phyloP scores from a whole-genome alignment of 164 flowering plant genomes.

The Vitis rupestris region DNA sequence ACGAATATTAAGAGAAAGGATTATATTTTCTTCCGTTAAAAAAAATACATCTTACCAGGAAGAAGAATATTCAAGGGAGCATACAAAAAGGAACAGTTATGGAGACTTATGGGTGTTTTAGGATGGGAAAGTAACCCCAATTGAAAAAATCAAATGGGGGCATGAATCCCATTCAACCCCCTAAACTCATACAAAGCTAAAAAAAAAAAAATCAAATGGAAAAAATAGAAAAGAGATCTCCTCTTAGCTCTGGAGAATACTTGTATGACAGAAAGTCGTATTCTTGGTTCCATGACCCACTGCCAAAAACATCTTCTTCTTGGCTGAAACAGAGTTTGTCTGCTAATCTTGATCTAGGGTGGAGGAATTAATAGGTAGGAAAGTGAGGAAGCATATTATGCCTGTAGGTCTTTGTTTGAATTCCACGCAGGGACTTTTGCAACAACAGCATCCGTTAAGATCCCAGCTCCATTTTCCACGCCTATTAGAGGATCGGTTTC shows the following conservation, averaged over 20 bases:
- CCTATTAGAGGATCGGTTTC: constrained; percentile 71
- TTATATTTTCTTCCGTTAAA: no score
- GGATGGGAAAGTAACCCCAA: no score
- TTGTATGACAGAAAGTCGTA: background rate
- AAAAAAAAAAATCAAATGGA: no score
- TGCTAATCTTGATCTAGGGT: constrained; percentile 1
- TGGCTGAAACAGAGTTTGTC: constrained; percentile 18
- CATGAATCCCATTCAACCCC: no score
- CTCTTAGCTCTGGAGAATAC: background rate
- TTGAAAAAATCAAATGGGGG: no score
- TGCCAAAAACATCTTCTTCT: constrained; percentile 23
- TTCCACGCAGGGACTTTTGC: constrained; percentile 63
- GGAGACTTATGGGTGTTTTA: no score
- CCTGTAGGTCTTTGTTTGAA: constrained; percentile 74
- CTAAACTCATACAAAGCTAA: no score
- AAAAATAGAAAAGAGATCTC: background rate
- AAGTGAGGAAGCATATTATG: constrained; percentile 22
- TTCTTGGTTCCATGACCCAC: background rate
- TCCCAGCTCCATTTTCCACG: constrained; percentile 57
- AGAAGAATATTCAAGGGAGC: no score
- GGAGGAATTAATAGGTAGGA: background rate
- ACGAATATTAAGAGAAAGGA: no score
- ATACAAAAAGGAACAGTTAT: no score
- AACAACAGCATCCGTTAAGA: constrained; percentile 41
- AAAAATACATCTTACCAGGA: no score